Conservation (phyloP, 2,329 filamentous ascomycete species). For the Penicillium sp. region DNA sequence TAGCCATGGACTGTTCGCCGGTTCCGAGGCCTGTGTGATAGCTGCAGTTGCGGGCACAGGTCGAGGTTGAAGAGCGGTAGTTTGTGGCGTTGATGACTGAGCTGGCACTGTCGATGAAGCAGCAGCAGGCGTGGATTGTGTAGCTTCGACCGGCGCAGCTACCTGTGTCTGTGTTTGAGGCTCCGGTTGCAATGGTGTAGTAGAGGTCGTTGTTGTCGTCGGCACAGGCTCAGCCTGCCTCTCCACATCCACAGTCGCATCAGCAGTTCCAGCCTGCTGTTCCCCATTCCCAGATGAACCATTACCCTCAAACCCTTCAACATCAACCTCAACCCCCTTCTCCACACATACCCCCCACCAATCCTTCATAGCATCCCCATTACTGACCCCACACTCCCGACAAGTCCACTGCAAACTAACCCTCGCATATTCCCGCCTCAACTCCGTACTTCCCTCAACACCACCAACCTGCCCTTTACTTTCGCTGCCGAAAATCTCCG, state of each 20-base stretch:
- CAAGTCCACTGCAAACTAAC: constrained; percentile 70
- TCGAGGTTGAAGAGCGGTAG: not conserved
- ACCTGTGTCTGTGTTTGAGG: not conserved
- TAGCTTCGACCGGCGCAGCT: not conserved
- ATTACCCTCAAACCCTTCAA: constrained; percentile 58
- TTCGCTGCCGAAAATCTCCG: constrained; percentile 86
- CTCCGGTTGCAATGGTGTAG: not conserved
- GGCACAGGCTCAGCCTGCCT: not conserved
- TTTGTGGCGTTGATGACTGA: not conserved
- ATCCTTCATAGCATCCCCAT: constrained; percentile 44
- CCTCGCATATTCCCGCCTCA: constrained; percentile 68
- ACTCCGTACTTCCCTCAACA: constrained; percentile 70
- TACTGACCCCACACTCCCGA: constrained; percentile 63
- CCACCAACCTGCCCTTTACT: constrained; percentile 87
- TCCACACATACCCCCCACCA: constrained; percentile 31
- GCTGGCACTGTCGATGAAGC: not conserved
- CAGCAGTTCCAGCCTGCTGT: not conserved
- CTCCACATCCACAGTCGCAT: not conserved
- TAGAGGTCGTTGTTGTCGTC: not conserved
- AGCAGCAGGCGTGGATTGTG: not conserved
- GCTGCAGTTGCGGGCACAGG: not conserved
- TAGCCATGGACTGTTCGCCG: constrained; percentile 63
- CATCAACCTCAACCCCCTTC: constrained; percentile 32
- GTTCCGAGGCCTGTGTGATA: constrained; percentile 38
- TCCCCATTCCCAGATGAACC: constrained; percentile 22